A percentile compares a stretch with the other conserved stretches of the same genome.
Evolutionary conservation across 2,329 filamentous ascomycete species (phyloP).

Genomic region (Aspergillus pseudonomiae): DNA sequence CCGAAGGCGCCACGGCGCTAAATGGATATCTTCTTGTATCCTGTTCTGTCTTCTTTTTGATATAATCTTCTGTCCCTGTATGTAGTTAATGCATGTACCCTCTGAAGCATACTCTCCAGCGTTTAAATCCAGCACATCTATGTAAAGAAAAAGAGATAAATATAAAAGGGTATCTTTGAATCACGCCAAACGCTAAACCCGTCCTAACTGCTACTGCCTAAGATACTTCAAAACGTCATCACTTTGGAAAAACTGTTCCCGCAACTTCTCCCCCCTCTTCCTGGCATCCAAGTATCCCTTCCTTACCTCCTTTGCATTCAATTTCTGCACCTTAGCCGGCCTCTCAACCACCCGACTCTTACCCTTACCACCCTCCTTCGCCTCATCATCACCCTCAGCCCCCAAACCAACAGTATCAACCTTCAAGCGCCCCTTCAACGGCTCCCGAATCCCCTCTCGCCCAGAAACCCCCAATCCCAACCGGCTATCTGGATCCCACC

Average conservation of each 20-base stretch:
- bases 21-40: constrained; percentile 9
- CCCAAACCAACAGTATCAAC: constrained; percentile 76
- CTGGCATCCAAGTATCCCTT: constrained; percentile 64
- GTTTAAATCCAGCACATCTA: not conserved
- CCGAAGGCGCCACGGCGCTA: constrained; percentile 14
- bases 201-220: constrained; percentile 35
- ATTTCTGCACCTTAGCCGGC: constrained; percentile 49
- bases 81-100: constrained; percentile 10
- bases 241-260: constrained; percentile 72
- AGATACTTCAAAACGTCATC: constrained; percentile 78
- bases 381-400: constrained; percentile 34
- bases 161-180: constrained; percentile 11
- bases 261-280: constrained; percentile 64
- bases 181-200: constrained; percentile 3
- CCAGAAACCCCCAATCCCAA: constrained; percentile 71
- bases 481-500: constrained; percentile 65
- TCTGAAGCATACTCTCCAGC: not conserved
- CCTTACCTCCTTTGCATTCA: constrained; percentile 72
- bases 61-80: constrained; percentile 9
- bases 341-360: constrained; percentile 37
- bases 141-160: not conserved
- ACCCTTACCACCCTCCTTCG: constrained; percentile 30
- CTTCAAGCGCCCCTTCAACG: constrained; percentile 73
- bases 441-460: constrained; percentile 70
- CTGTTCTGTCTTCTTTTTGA: constrained; percentile 3